These are phyloP conservation scores for Mortierella polycephala DNA, from an alignment of 371 early-diverging fungal genomes.

Conservation along the genomic window DNA sequence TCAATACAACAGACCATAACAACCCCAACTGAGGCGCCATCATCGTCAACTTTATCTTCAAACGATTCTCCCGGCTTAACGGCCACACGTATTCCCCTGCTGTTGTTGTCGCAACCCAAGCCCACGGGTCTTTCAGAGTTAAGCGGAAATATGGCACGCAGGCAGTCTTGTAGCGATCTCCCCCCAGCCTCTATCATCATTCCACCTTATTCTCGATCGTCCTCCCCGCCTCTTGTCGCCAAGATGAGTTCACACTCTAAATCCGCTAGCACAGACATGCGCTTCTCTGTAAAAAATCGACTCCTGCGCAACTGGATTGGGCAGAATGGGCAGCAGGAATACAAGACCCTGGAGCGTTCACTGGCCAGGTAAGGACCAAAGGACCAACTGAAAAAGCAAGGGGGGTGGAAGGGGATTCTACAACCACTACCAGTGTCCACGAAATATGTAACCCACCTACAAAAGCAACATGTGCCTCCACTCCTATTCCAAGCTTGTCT, in stretches of 20 bases:
- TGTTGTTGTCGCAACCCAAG: slow-evolving; percentile 5
- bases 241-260: slow-evolving; percentile 42
- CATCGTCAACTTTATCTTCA: not conserved
- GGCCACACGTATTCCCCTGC: slow-evolving; percentile 11
- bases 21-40: not conserved
- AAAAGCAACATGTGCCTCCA: too few species aligned
- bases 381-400: not conserved
- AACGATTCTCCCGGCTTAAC: not conserved
- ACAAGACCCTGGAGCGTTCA: slow-evolving; percentile 49
- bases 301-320: slow-evolving; percentile 52
- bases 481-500: too few species aligned
- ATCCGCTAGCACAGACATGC: slow-evolving; percentile 46
- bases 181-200: slow-evolving; percentile 47
- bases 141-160: slow-evolving; percentile 27
- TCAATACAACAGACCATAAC: not conserved
- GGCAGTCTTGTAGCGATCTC: slow-evolving; percentile 52
- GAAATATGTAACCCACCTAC: too few species aligned
- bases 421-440: too few species aligned
- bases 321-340: slow-evolving; percentile 46
- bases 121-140: slow-evolving; percentile 29
- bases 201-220: slow-evolving; percentile 47
- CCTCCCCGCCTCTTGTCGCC: slow-evolving; percentile 32
- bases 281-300: slow-evolving; percentile 45
- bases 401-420: too few species aligned
- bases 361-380: slow-evolving; percentile 48